Evolutionary conservation across 768 basidiomycete species (phyloP).

Genomic region (Pleurotus tuber-regium): DNA sequence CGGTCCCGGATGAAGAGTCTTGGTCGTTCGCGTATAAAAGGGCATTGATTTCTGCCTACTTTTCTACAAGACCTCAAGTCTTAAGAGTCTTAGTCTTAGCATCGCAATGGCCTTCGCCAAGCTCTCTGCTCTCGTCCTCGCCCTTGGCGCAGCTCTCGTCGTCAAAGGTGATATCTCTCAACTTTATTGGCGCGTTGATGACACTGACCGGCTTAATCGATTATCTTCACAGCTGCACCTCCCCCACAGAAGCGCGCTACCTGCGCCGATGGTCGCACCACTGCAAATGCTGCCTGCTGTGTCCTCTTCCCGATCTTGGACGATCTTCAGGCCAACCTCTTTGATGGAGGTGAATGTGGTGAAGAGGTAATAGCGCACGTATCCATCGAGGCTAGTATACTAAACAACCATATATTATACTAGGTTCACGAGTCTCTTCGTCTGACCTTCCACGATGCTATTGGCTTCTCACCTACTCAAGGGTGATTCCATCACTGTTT

Average conservation of each 20-base stretch:
- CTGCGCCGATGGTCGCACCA: slow-evolving; percentile 27
- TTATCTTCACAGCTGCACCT: background rate
- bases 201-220: background rate
- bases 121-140: slow-evolving; percentile 8
- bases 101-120: slow-evolving; percentile 1
- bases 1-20: no score
- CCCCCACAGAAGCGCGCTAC: slow-evolving; percentile 17
- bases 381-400: no score
- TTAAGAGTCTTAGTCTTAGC: background rate
- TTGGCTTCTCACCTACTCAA: slow-evolving; percentile 35
- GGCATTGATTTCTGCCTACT: background rate
- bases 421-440: slow-evolving; percentile 29
- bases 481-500: slow-evolving; percentile 22
- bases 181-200: background rate
- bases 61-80: background rate
- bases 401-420: no score
- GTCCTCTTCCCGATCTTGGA: slow-evolving; percentile 23
- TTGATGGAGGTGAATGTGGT: slow-evolving; percentile 28
- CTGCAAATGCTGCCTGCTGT: slow-evolving; percentile 26
- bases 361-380: no score
- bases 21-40: no score
- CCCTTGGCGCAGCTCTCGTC: background rate
- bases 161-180: background rate
- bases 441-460: slow-evolving; percentile 41
- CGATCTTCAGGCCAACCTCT: slow-evolving; percentile 21